Evolutionary conservation across 2,329 filamentous ascomycete species (phyloP).

Genomic region (Rhynchosporium graminicola): DNA sequence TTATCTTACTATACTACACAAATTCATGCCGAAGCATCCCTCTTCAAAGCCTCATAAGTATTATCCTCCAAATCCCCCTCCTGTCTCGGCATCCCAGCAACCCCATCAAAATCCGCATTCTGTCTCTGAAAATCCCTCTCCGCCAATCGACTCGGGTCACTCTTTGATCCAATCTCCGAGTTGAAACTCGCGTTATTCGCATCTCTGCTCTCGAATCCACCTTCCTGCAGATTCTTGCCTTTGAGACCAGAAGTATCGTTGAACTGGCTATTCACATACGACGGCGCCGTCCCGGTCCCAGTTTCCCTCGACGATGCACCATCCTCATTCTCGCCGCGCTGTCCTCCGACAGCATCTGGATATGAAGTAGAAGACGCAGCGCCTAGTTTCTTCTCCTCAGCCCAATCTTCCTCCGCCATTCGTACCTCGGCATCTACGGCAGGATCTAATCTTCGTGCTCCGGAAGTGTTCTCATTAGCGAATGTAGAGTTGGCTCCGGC

Average conservation of each 20-base stretch:
- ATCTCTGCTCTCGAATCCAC: constrained; percentile 34
- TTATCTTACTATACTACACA: background rate
- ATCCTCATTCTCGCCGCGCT: constrained; percentile 15
- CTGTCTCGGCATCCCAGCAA: constrained; percentile 32
- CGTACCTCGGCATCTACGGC: constrained; percentile 35
- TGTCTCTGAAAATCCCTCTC: constrained; percentile 45
- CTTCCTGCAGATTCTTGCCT: constrained; percentile 38
- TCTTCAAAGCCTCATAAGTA: constrained; percentile 28
- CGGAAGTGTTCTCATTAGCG: constrained; percentile 56
- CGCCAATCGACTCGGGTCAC: constrained; percentile 50
- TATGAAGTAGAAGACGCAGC: constrained; percentile 20
- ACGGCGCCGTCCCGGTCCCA: constrained; percentile 29
- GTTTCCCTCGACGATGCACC: background rate
- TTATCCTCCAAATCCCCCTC: constrained; percentile 28
- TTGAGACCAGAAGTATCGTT: constrained; percentile 31
- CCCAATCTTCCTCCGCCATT: constrained; percentile 29
- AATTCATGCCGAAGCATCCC: constrained; percentile 30
- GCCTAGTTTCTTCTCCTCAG: constrained; percentile 32
- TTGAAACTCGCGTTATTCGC: constrained; percentile 39
- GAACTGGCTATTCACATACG: constrained; percentile 35
- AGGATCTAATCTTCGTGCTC: constrained; percentile 51
- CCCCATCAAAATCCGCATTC: constrained; percentile 32
- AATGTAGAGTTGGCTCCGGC: constrained; percentile 54
- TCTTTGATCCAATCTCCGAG: constrained; percentile 48
- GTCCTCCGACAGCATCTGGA: constrained; percentile 25